Evolutionary conservation across 2,329 filamentous ascomycete genomes (phyloP), one percentile per base, ranked within the genome.

Genomic region (Trichoderma arundinaceum): DNA sequence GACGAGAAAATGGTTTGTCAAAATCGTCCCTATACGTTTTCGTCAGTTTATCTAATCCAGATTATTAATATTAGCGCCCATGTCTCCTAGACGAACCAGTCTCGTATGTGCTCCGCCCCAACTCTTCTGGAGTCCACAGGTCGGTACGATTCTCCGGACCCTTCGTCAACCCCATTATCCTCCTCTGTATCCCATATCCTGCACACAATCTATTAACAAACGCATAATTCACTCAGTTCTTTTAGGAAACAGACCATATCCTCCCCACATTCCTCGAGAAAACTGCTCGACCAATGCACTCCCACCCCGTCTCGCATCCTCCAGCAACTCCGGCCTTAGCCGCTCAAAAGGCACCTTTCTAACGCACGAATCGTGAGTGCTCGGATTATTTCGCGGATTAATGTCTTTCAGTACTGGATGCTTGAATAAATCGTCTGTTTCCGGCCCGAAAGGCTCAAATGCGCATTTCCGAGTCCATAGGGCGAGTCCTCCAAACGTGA

Each of bases 231-330:
- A 4, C 22, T 28, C 22, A 28, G 2, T 28, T 28, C 2, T 28
- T 28, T 28, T 4, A 28, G 22, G 22, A 4, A 38, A 48, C 51
- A 2, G 1, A 48, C 56, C 56, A 15, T 48, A 59, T 28, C 56
- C 41, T 7, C 28, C 56, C 56, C 56, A 59, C 56, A 59, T 59
- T 17, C 41, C 56, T 33, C 56, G 32, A 13, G 56, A 46, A 59
- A 48, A 59, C 56, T 48, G n/a, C 17, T 38, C 43, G 4, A 59
- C 41, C 10, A 59, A 19, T 1, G 56, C 56, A 38, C 56, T 28
- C 32, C 56, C 56, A 3, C 56, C 56, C 9, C 33, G 43, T 38
- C 15, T 48, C 13, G 56, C 56, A 22, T 51, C 56, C 10, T 59
- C 41, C 17, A 59, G 32, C 32, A 59, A 12, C 43, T 48, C 56